Base-by-base conservation (phyloP, 768 basidiomycete genomes). In the Agaricus subrufescens region DNA sequence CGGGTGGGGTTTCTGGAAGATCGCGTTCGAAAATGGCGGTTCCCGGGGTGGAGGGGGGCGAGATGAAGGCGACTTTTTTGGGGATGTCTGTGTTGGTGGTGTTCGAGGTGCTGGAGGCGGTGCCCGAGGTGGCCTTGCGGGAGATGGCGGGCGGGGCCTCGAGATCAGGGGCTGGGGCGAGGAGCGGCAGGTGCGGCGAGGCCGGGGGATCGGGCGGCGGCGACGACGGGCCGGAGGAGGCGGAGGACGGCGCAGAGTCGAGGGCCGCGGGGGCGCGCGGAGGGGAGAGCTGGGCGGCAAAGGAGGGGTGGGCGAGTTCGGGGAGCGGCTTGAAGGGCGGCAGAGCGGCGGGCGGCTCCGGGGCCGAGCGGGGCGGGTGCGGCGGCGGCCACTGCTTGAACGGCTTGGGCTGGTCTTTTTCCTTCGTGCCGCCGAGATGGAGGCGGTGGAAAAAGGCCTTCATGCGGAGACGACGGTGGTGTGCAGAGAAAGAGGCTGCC, bases 21-120 rank as follows among this genome's bases (percentile, higher is more conserved):
- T 76, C 68, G 65, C 76, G 79, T 68, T 85, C 81, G 58, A 79
- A 73, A 58, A 73, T 78, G 39, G 75, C 69, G 49, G 86, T 84
- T 0, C 85, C 86, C 29, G 87, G 87, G 12, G 89, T 87, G 27
- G 85, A 87, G 23, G 87, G 83, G 48, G 90, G 89, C 29, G 89
- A 90, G 63, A 89, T 79, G 72, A 94, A 94, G 27, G 90, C 91
- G 45, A 94, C 91, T 73, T 91, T 91, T 77, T 94, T 94, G 65
- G 81, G 82, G 31, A 81, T 75, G 61, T 87, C 86, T 59, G 68
- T 68, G 8, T 65, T 67, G 38, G 59, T 63, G 27, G 65, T 54
- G 44, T 60, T 61, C 7, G 66, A 64, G 40, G 60, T 63, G 30
- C 65, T 55, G 15, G 67, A 61, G 25, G 50, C 7, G 39, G 56